Conservation (phyloP, 108 stramenopile species). For the Hondaea fermentalgiana region DNA sequence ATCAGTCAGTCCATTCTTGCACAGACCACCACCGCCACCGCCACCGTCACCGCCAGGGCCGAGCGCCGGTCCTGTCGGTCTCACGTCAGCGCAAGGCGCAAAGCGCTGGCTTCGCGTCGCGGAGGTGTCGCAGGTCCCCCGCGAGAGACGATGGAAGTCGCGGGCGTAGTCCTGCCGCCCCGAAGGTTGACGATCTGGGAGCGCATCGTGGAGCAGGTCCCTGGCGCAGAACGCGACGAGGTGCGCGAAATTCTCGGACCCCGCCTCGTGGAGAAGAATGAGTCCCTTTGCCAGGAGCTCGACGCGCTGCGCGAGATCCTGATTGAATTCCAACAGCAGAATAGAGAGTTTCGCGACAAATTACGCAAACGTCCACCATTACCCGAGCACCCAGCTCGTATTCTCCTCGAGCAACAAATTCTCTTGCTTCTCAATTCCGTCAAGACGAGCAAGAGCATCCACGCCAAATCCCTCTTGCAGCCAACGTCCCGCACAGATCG, state of each 20-base stretch:
- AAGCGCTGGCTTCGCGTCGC: no score
- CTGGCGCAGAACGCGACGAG: neutral
- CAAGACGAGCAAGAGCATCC: neutral
- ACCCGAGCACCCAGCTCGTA: neutral
- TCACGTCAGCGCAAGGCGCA: no score
- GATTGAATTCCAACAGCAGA: neutral
- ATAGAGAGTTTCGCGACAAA: neutral
- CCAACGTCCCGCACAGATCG: neutral
- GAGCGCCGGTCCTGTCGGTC: no score
- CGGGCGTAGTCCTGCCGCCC: neutral
- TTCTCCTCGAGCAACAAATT: constrained; percentile 6
- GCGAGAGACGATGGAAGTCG: neutral
- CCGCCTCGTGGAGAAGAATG: neutral
- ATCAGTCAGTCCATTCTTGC: no score
- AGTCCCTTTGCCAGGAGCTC: neutral
- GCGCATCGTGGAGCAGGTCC: neutral
- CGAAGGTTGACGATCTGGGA: neutral
- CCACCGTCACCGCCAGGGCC: no score
- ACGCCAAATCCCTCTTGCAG: neutral
- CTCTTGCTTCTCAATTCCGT: neutral
- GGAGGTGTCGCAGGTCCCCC: no score
- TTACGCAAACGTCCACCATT: neutral
- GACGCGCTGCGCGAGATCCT: constrained; percentile 6
- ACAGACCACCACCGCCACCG: no score
- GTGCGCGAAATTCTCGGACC: neutral